Evolutionary conservation across 768 basidiomycete genomes (phyloP).

Genomic region (Mycena leptocephala): DNA sequence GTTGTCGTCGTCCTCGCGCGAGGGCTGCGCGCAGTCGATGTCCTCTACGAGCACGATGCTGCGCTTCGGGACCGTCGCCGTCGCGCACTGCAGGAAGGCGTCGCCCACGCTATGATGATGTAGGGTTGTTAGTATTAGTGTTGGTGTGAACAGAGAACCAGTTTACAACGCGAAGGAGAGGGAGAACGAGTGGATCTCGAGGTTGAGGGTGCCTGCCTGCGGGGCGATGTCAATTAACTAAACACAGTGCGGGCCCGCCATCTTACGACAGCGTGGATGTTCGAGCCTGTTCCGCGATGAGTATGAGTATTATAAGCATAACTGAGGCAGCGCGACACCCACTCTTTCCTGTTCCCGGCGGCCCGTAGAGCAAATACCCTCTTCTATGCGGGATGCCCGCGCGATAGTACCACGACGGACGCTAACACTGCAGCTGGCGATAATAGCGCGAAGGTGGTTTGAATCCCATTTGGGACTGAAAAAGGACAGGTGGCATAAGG

Average conservation of each 20-base stretch:
- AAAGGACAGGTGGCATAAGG: no score
- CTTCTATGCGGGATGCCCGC: slow-evolving; percentile 75
- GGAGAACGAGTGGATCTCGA: slow-evolving; percentile 87
- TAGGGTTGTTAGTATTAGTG: background rate
- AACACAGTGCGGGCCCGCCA: slow-evolving; percentile 45
- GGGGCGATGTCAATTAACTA: slow-evolving; percentile 47
- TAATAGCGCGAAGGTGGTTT: no score
- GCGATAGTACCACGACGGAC: slow-evolving; percentile 73
- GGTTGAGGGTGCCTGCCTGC: slow-evolving; percentile 75
- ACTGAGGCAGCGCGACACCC: background rate
- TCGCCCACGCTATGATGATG: slow-evolving; percentile 49
- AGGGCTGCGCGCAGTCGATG: slow-evolving; percentile 58
- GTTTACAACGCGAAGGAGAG: slow-evolving; percentile 65
- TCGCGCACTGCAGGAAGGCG: slow-evolving; percentile 42
- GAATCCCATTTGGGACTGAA: no score
- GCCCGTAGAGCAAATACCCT: no score
- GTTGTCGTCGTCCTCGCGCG: slow-evolving; percentile 60
- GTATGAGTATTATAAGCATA: background rate
- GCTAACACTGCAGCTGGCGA: no score
- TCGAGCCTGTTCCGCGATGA: slow-evolving; percentile 17
- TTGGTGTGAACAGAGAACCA: slow-evolving; percentile 5
- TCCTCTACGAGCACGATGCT: slow-evolving; percentile 56
- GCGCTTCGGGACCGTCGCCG: slow-evolving; percentile 46
- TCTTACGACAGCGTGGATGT: slow-evolving; percentile 39
- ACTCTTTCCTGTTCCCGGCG: slow-evolving; percentile 79